Conservation (phyloP, 2,329 filamentous ascomycete genomes). For the Aspergillus fumigatiaffinis region DNA sequence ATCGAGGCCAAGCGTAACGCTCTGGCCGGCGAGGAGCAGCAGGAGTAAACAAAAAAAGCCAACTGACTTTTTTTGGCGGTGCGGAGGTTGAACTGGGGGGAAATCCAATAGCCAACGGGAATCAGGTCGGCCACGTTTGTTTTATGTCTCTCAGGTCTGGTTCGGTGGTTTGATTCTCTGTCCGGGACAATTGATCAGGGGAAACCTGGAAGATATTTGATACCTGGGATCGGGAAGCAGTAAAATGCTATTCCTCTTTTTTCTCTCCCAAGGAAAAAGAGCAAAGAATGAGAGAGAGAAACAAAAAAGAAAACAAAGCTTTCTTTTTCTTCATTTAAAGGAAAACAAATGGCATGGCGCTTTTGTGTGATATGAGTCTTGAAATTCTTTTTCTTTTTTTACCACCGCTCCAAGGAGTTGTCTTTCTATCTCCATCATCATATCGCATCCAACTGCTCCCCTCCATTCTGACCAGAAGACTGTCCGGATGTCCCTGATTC, state of each 20-base stretch:
- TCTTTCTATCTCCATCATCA: neutral
- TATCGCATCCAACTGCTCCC: slow-evolving; percentile 2
- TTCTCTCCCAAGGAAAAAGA: slow-evolving; percentile 11
- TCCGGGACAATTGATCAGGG: slow-evolving; percentile 11
- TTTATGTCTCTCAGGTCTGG: slow-evolving; percentile 21
- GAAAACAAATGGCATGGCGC: slow-evolving; percentile 26
- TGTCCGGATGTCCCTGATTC: neutral
- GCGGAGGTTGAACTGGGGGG: slow-evolving; percentile 34
- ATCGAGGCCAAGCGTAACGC: slow-evolving; percentile 85
- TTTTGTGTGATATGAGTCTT: slow-evolving; percentile 22
- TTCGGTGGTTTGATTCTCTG: slow-evolving; percentile 17
- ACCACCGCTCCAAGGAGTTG: neutral
- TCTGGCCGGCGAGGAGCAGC: slow-evolving; percentile 66
- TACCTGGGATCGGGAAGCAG: slow-evolving; percentile 16
- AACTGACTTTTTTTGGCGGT: slow-evolving; percentile 27
- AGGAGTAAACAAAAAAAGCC: slow-evolving; percentile 30
- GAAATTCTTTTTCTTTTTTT: slow-evolving; percentile 15
- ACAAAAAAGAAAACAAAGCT: slow-evolving; percentile 18
- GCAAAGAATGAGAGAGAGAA: slow-evolving; percentile 7
- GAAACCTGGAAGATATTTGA: neutral
- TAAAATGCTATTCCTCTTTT: slow-evolving; percentile 13
- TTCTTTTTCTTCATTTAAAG: slow-evolving; percentile 11
- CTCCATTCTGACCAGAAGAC: neutral
- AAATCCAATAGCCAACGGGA: slow-evolving; percentile 27
- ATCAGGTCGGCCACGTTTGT: slow-evolving; percentile 25